Evolutionary conservation across 2,329 filamentous ascomycete genomes (phyloP), one percentile per base, ranked within the genome.

Genomic region (Alternaria sp.): DNA sequence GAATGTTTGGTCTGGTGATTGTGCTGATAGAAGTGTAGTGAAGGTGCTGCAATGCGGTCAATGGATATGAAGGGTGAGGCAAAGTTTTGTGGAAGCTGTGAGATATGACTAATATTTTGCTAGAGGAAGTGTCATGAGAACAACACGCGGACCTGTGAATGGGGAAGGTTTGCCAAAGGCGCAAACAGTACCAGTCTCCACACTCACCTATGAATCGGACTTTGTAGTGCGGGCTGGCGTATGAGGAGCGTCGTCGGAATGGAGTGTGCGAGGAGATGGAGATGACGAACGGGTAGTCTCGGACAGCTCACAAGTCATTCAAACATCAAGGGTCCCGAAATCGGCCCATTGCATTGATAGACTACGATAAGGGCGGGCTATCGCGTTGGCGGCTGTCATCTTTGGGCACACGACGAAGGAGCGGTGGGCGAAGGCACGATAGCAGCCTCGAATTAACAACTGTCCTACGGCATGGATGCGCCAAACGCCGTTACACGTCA

Each of bases 31-130:
- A 60, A 32, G 30, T 61, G 52, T 28, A 40, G 49, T 23, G 28
- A 51, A 28, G 55, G 36, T 19, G 46, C 64, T 72, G 54, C 25
- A 47, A 32, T n/a, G 54, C 30, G 45, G 57, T 72, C 51, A 73
- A 65, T 57, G 45, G 46, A 15, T 50, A 36, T 40, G 13, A 62
- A 58, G 66, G 49, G 21, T 30, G 43, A 60, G 54, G 59, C 59
- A 69, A 68, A 65, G 54, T 72, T 62, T 74, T 74, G 71, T 72
- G 67, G 54, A 65, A 61, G 59, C 28, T 46, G 51, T 51, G 60
- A 68, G 57, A 55, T 71, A 74, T 77, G 74, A 77, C 74, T 77
- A 77, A 77, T 76, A 71, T 69, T 59, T 46, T 61, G 67, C 66
- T 65, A 49, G 64, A 44, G 46, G 43, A 55, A 50, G 64, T 58